phyloP scores from a whole-genome alignment of 352 stramenopile genomes.

The Plasmopara muralis region DNA sequence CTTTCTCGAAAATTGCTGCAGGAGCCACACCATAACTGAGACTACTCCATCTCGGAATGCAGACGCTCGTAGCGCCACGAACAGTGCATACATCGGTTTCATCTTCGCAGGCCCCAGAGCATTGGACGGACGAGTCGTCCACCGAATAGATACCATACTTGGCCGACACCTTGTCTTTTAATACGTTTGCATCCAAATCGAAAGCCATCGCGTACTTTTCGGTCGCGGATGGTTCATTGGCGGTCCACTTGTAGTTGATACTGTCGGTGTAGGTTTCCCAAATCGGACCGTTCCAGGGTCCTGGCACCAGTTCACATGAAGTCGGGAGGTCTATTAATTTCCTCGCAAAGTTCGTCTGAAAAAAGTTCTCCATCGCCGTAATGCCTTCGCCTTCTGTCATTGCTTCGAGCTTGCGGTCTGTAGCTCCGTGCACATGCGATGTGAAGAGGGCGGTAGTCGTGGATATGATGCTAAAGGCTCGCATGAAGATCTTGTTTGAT shows the following conservation, averaged over 20 bases:
- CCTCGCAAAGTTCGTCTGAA: too few relatives aligned
- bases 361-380: too few relatives aligned
- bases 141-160: background rate
- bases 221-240: background rate
- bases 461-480: too few relatives aligned
- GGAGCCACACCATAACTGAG: background rate
- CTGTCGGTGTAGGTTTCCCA: background rate
- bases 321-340: too few relatives aligned
- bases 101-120: background rate
- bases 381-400: too few relatives aligned
- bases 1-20: background rate
- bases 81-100: background rate
- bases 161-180: background rate
- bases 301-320: too few relatives aligned
- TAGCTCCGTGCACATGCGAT: too few relatives aligned
- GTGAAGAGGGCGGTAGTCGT: too few relatives aligned
- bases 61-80: background rate
- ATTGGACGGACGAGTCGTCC: background rate
- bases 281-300: too few relatives aligned
- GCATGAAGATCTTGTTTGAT: too few relatives aligned
- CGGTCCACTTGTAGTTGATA: background rate
- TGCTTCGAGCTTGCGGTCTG: too few relatives aligned
- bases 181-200: background rate
- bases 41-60: background rate
- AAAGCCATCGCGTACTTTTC: conserved; percentile 1